These are phyloP conservation scores for Anthracocystis panici-leucophaei DNA, from an alignment of 1,284 basidiomycete genomes.

Conservation along the genomic window DNA sequence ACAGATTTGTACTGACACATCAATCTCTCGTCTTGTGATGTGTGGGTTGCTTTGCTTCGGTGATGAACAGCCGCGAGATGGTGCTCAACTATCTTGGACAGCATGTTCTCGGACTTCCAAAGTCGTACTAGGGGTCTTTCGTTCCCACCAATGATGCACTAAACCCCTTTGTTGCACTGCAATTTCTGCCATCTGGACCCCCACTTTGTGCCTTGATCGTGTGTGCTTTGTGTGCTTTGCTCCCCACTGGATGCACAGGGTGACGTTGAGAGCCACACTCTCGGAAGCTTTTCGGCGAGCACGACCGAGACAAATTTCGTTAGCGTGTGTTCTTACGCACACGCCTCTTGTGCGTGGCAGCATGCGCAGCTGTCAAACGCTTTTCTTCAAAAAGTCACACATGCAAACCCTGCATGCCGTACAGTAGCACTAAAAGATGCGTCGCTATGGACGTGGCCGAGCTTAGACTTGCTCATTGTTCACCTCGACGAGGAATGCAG, in stretches of 20 bases:
- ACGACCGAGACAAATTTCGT: no score
- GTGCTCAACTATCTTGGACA: constrained; percentile 62
- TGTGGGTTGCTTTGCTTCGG: neutral
- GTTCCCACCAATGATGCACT: neutral
- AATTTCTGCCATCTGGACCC: neutral
- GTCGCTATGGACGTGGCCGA: constrained; percentile 9
- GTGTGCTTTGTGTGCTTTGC: no score
- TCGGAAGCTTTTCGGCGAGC: no score
- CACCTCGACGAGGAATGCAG: constrained; percentile 4
- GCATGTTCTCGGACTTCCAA: constrained; percentile 53
- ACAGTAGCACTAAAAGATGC: no score
- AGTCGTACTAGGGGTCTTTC: constrained; percentile 40
- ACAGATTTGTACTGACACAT: neutral
- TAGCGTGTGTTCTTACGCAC: no score
- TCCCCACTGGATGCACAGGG: no score
- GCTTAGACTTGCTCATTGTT: neutral
- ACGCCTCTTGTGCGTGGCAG: no score
- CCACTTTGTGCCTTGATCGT: neutral
- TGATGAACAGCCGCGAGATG: constrained; percentile 64
- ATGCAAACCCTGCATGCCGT: no score
- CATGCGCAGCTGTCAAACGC: constrained; percentile 4
- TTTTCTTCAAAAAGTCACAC: no score
- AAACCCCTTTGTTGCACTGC: neutral
- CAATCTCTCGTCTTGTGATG: neutral
- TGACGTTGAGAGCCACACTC: no score